Conservation (phyloP, 2,329 filamentous ascomycete species). For the Lachnellula hyalina region DNA sequence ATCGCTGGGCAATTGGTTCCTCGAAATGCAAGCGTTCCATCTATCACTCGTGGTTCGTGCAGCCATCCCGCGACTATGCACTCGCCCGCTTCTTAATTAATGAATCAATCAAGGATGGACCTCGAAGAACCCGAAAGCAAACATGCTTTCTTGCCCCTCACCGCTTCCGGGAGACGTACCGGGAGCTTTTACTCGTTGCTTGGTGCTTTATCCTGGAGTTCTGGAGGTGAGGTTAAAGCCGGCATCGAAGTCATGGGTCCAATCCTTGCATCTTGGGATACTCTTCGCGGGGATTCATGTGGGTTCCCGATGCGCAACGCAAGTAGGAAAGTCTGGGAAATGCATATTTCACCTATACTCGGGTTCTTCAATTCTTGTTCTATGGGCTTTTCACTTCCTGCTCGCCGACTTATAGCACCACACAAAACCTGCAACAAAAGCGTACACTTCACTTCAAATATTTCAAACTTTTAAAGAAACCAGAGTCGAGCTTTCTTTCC, state of each 20-base stretch:
- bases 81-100: not conserved
- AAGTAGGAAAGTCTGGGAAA: no score
- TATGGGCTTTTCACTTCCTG: not conserved
- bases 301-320: not conserved
- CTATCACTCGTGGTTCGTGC: not conserved
- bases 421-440: no score
- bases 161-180: not conserved
- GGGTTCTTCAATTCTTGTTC: not conserved
- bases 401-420: no score
- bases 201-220: not conserved
- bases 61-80: not conserved
- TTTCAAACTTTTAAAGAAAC: no score
- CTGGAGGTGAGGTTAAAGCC: not conserved
- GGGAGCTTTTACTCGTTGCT: not conserved
- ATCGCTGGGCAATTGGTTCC: not conserved
- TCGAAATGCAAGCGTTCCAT: not conserved
- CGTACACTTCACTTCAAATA: no score
- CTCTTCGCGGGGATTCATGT: not conserved
- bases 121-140: not conserved
- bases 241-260: not conserved
- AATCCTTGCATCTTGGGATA: not conserved
- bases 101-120: not conserved
- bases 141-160: not conserved
- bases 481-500: no score
- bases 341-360: not conserved